These are phyloP conservation scores for Rhazya stricta DNA, from an alignment of 257 asterid genomes.

Conservation along the genomic window DNA sequence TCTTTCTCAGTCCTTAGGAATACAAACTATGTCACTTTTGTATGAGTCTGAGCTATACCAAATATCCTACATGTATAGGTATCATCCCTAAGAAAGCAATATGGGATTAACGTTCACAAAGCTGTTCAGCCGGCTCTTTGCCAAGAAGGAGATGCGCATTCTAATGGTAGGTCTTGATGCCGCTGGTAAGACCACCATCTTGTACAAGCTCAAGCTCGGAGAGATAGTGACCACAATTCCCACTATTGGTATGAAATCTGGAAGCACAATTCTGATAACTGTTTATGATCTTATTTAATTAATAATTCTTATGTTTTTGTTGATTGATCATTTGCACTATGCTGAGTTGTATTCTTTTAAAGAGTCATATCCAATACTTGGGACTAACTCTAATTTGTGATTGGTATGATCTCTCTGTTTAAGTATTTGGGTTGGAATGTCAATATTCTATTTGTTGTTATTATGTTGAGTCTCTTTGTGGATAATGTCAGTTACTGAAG, in stretches of 20 bases:
- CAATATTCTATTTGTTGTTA: background rate
- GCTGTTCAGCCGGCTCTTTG: slow-evolving; percentile 83
- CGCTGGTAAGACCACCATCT: slow-evolving; percentile 93
- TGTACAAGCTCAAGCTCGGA: slow-evolving; percentile 97
- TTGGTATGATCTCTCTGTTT: background rate
- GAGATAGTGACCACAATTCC: slow-evolving; percentile 93
- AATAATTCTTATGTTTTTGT: background rate
- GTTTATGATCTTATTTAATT: background rate
- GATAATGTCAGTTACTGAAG: background rate
- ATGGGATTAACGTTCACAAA: slow-evolving; percentile 81
- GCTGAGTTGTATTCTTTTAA: background rate
- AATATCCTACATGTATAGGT: slow-evolving; percentile 24
- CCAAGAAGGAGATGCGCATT: slow-evolving; percentile 91
- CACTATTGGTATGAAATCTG: slow-evolving; percentile 66
- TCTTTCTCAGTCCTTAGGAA: background rate
- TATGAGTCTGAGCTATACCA: background rate
- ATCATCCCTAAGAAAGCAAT: slow-evolving; percentile 30
- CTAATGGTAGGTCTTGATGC: slow-evolving; percentile 95
- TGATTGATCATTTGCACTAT: background rate
- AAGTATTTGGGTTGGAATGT: background rate
- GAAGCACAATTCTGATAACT: background rate
- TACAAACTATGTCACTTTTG: background rate
- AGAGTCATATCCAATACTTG: background rate
- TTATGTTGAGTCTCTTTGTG: background rate
- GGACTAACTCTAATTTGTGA: no score